Conservation (phyloP, 1,284 basidiomycete species). For the Testicularia cyperi region DNA sequence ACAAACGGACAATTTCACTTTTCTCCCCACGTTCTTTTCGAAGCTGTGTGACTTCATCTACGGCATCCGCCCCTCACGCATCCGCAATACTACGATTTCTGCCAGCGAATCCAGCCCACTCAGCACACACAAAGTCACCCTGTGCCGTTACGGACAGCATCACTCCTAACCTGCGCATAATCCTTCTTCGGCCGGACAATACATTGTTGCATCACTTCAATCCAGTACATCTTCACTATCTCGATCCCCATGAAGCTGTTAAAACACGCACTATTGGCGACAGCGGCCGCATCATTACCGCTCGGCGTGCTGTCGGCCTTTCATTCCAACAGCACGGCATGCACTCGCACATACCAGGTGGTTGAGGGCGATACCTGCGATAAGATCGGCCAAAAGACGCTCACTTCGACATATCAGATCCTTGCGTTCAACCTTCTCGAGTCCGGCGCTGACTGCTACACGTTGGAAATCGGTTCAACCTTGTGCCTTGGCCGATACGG, state of each 20-base stretch:
- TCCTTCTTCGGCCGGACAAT: no score
- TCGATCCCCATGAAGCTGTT: no score
- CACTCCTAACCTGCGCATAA: no score
- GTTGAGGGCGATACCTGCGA: conserved; percentile 70
- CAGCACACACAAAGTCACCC: no score
- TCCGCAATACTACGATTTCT: no score
- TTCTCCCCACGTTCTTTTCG: neutral
- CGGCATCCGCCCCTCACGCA: no score
- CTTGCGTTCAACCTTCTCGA: conserved; percentile 66
- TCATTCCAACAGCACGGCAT: conserved; percentile 60
- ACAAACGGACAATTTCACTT: neutral
- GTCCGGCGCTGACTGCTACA: conserved; percentile 67
- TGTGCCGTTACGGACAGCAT: no score
- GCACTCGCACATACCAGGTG: conserved; percentile 69
- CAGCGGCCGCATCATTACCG: no score
- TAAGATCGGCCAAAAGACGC: conserved; percentile 68
- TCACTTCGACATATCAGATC: conserved; percentile 75
- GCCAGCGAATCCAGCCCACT: no score
- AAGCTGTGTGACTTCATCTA: neutral
- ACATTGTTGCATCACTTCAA: no score
- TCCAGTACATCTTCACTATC: no score
- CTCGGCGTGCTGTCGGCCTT: conserved; percentile 22
- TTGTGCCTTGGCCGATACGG: conserved; percentile 53
- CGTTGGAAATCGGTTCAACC: conserved; percentile 66
- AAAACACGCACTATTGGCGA: no score